Evolutionary conservation across 495 filamentous ascomycete species (phyloP).

Genomic region (Penicillium manginii): DNA sequence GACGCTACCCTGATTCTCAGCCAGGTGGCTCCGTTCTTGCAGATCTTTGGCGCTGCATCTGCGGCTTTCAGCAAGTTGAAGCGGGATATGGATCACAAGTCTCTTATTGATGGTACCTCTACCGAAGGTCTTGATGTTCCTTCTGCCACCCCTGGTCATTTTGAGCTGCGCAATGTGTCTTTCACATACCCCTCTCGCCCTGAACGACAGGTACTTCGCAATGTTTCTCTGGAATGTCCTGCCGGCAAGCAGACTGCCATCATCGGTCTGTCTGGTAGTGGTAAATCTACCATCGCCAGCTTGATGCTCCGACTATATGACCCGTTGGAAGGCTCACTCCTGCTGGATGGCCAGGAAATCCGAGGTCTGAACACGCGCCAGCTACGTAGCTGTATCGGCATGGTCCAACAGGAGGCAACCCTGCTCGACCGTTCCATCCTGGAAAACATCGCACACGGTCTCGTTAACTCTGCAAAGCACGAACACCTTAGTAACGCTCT

Average conservation of each 20-base stretch:
- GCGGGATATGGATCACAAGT: slow-evolving; percentile 52
- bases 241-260: slow-evolving; percentile 63
- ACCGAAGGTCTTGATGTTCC: slow-evolving; percentile 33
- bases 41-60: slow-evolving; percentile 59
- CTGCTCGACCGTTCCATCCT: slow-evolving; percentile 65
- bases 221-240: slow-evolving; percentile 29
- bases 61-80: slow-evolving; percentile 53
- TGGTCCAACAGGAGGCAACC: slow-evolving; percentile 69
- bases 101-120: slow-evolving; percentile 50
- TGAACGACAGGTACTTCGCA: slow-evolving; percentile 39
- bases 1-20: slow-evolving; percentile 65
- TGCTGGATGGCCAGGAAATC: slow-evolving; percentile 57
- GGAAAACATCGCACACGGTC: slow-evolving; percentile 67
- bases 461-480: slow-evolving; percentile 57
- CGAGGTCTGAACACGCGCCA: slow-evolving; percentile 56
- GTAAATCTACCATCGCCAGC: slow-evolving; percentile 66
- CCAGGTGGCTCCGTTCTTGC: slow-evolving; percentile 62
- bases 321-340: slow-evolving; percentile 42
- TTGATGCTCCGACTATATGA: slow-evolving; percentile 56
- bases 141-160: slow-evolving; percentile 34
- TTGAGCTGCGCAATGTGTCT: slow-evolving; percentile 55
- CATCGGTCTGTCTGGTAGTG: slow-evolving; percentile 68
- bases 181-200: slow-evolving; percentile 66
- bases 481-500: slow-evolving; percentile 39
- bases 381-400: slow-evolving; percentile 56